phyloP scores from a whole-genome alignment of 208 protist genomes.

The Trichomonas gallinae region DNA sequence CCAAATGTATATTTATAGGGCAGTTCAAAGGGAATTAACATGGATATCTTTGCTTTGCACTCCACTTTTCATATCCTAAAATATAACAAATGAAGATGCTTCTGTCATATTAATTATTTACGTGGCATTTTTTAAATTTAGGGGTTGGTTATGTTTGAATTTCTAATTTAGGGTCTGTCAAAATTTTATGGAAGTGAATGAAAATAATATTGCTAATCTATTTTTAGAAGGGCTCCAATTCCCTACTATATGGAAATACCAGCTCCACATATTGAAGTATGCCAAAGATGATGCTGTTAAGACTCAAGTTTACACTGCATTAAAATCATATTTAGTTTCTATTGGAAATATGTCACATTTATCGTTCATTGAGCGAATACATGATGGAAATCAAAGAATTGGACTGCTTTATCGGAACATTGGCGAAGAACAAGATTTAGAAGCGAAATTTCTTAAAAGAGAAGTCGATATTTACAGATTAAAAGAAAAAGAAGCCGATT shows the following conservation, averaged over 20 bases:
- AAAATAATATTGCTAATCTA: neutral
- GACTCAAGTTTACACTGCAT: neutral
- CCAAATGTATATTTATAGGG: no score
- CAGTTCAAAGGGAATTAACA: no score
- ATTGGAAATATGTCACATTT: neutral
- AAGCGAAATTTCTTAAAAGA: neutral
- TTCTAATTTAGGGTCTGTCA: no score
- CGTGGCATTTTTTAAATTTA: no score
- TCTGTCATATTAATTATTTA: no score
- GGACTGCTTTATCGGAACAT: neutral
- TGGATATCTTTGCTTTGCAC: no score
- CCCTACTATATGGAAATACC: neutral
- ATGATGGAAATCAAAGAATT: neutral
- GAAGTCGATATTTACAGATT: neutral
- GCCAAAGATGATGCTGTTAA: neutral
- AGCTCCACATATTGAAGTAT: neutral
- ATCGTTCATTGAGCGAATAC: neutral
- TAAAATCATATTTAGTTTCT: neutral
- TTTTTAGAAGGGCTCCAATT: neutral
- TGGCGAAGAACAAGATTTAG: neutral
- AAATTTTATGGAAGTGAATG: neutral
- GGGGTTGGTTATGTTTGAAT: no score
- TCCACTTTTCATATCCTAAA: no score
- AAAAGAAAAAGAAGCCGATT: neutral
- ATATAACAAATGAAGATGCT: no score